Conservation (phyloP, 176 grass and related monocot genomes). For the Cymbopogon citratus region DNA sequence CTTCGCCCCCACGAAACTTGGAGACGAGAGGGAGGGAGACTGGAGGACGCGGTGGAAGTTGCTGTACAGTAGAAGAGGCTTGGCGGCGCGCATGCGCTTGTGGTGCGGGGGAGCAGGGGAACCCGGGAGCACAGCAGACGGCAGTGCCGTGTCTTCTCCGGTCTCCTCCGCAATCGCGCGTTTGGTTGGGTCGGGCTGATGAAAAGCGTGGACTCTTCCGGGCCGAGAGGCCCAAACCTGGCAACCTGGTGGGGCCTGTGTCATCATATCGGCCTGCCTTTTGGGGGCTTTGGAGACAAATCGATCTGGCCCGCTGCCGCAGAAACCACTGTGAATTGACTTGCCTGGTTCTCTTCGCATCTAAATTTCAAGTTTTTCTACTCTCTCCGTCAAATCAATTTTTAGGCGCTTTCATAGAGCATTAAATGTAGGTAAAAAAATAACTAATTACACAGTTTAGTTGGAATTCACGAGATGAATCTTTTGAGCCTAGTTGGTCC, state of each 20-base stretch:
- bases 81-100: conserved; percentile 18
- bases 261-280: background rate
- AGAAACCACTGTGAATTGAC: too few relatives aligned
- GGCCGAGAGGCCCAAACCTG: background rate
- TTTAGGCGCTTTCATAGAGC: too few relatives aligned
- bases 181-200: conserved; percentile 2
- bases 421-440: too few relatives aligned
- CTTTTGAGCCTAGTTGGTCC: too few relatives aligned
- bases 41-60: background rate
- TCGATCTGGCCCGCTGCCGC: background rate
- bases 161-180: too few relatives aligned
- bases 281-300: background rate
- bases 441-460: too few relatives aligned
- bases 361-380: too few relatives aligned
- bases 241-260: background rate
- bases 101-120: background rate
- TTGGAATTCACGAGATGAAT: too few relatives aligned
- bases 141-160: too few relatives aligned
- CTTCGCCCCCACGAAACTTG: conserved; percentile 3
- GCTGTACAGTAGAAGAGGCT: background rate
- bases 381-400: too few relatives aligned
- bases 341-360: too few relatives aligned
- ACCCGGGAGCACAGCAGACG: background rate
- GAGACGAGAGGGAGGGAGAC: background rate
- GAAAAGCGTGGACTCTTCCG: background rate